Evolutionary conservation across 1,139 yeast genomes (phyloP), one percentile per base, ranked within the genome.

Genomic region (Wickerhamomyces sp.): DNA sequence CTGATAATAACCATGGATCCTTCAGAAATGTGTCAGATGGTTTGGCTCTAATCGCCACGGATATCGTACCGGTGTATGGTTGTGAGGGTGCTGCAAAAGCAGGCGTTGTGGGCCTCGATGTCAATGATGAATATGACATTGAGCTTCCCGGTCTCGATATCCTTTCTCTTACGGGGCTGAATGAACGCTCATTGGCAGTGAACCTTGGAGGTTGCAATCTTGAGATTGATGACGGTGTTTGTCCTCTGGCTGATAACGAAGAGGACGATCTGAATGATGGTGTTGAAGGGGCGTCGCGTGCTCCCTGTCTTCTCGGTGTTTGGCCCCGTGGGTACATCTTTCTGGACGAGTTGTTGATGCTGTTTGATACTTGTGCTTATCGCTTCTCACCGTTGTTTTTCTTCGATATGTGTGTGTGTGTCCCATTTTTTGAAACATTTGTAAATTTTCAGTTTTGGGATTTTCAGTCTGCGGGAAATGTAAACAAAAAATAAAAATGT

Each of bases 1-100:
- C 48, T 52, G 45, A 66, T 58, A 39, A 73, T 57, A 17, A 58
- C 62, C 86, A 38, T 58, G 67, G 51, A 38, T 54, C 54, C 36
- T 43, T 42, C 14, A 44, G 39, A 31, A 47, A 40, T 19, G 52
- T 39, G 16, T 46, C 47, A 19, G 56, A 44, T 18, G 68, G 64
- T 38, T 61, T 55, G 23, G 61, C 54, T 25, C 68, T 50, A n/a
- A 62, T 49, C 2, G 61, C 58, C 8, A 62, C 68, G 0, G 61
- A 53, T 20, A 62, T 61, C 8, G 62, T 47, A 9, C 67, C 59
- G 3, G 54, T 56, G 36, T 61, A 61, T 4, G 54, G 46, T 32
- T 42, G 52, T 8, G 46, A 38, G 8, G 36, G 35, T 6, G 40
- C 4, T n/a, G 52, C 14, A 17, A 32, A 28, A 5, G 40, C 32